Base-by-base conservation (phyloP, 371 early-diverging fungal species). In the Batrachochytrium dendrobatidis region DNA sequence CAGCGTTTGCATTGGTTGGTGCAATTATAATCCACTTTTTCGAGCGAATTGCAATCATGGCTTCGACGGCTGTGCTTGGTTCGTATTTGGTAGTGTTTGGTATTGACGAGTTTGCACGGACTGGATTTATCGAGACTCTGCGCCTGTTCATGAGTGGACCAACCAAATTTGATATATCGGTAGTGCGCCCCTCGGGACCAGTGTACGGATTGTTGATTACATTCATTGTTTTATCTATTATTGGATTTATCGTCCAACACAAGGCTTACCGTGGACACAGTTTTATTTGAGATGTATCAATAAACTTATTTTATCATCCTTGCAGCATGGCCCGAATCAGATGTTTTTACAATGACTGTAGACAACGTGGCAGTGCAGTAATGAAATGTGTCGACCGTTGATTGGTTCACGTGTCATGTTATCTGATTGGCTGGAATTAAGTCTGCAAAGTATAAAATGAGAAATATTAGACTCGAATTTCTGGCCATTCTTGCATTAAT, bases 41-140 rank as follows among this genome's bases (percentile, higher is more conserved):
- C n/a, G 75, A 78, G 56, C 12, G n/a, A n/a, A 12, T n/a, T n/a
- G 39, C 39, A 12, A 39, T 39, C 39, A 39, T 39, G 15, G 39
- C n/a, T n/a, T 15, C 39, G 15, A 39, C 39, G 39, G 39, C 39
- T n/a, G 39, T 39, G 39, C 12, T 12, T n/a, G 15, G 39, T 39
- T 12, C 39, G 39, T 39, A 39, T 39, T n/a, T 39, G 8, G 62
- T 87, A 48, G 80, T 89, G 54, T 72, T 86, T 34, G 92, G 89
- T 15, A 65, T 91, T 32, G 91, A 91, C 70, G 73, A 83, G 51
- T 91, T 81, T 67, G 82, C 79, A 3, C 76, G 80, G 46, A 89
- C 89, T 0, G 91, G 90, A 0, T 88, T 90, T 70, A 60, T 48
- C 0, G 45, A 57, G 2, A 48, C 67, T 29, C 60, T 63, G 0